Evolutionary conservation across 2,329 filamentous ascomycete species (phyloP), one percentile per base, ranked within the genome.

Genomic region (Aspergillus sp.): DNA sequence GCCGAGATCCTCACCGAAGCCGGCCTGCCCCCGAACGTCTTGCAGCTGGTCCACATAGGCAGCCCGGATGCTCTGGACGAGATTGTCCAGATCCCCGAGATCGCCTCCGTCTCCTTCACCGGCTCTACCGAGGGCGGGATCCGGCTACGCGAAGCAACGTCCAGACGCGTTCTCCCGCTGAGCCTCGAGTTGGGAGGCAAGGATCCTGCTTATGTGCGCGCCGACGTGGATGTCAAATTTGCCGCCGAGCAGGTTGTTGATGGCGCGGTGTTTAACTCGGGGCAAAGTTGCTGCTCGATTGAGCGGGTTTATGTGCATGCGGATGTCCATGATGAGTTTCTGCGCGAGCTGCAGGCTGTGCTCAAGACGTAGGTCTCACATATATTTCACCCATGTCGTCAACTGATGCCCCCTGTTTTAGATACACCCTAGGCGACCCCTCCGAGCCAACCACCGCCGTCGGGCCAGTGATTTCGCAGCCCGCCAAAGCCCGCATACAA

Each of bases 101-200:
- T 95, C 41, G 72, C 79, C 27, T 70, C 84, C 11, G 74, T 95
- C 25, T 93, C 84, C 63, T 95, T 95, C 59, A 94, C 88, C 1
- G 88, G 88, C 20, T 94, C 86, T 7, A 85, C 93, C 3, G 76
- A 80, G 10, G 85, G 84, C 31, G 88, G 88, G 8, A 65, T 93
- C 30, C 76, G 84, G 4, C 80, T 94, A 14, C 84, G 93, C 50
- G 77, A 78, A 54, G 82, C 85, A 3, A 86, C 85, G 1, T 74
- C 84, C 15, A 82, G 85, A 49, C 78, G 86, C 26, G 73, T 93
- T 29, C 80, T 93, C 43, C 78, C 80, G 34, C 82, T 94, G 25
- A 83, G 86, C 5, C 72, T 95, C 25, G 88, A 95, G 62, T 76
- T 95, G 15, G 88, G 88, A 42, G 88, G 88, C 44, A 94, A 95